phyloP scores from a whole-genome alignment of 306 rosid genomes.

The Lathyrus oleraceus region DNA sequence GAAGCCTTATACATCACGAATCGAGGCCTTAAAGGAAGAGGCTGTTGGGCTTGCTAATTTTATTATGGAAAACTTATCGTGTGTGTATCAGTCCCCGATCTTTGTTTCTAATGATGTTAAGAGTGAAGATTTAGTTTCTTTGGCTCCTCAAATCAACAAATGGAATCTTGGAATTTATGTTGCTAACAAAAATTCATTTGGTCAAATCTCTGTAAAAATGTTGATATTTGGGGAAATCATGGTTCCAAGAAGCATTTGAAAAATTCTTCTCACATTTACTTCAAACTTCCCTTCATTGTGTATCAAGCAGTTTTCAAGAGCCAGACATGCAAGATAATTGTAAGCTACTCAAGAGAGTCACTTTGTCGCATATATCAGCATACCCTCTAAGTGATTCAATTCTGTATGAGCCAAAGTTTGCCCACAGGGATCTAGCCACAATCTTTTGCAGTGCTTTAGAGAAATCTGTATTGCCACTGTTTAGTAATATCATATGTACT shows the following conservation, averaged over 20 bases:
- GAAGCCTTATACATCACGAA: slow-evolving; percentile 46
- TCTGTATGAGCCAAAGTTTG: slow-evolving; percentile 79
- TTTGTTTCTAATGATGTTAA: slow-evolving; percentile 39
- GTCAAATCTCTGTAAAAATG: slow-evolving; percentile 77
- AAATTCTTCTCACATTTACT: slow-evolving; percentile 65
- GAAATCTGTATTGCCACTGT: slow-evolving; percentile 47
- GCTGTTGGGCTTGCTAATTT: slow-evolving; percentile 69
- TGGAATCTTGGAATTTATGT: slow-evolving; percentile 60
- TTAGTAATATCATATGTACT: slow-evolving; percentile 34
- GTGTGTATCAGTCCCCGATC: slow-evolving; percentile 48
- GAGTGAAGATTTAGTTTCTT: slow-evolving; percentile 40
- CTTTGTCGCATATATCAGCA: slow-evolving; percentile 64
- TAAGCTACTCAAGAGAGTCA: slow-evolving; percentile 51
- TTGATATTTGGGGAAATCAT: slow-evolving; percentile 78
- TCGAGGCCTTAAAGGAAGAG: slow-evolving; percentile 65
- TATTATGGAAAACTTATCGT: slow-evolving; percentile 63
- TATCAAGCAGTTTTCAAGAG: slow-evolving; percentile 44
- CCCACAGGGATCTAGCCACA: slow-evolving; percentile 68
- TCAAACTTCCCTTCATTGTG: slow-evolving; percentile 47
- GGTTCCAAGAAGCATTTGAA: slow-evolving; percentile 71
- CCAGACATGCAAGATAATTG: slow-evolving; percentile 32
- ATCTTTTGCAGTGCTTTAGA: slow-evolving; percentile 68
- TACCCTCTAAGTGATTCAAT: slow-evolving; percentile 61
- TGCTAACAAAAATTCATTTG: slow-evolving; percentile 63
- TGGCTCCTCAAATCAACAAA: slow-evolving; percentile 42